Conservation (phyloP, 1,284 basidiomycete species). For the Boletus chippewaensis region DNA sequence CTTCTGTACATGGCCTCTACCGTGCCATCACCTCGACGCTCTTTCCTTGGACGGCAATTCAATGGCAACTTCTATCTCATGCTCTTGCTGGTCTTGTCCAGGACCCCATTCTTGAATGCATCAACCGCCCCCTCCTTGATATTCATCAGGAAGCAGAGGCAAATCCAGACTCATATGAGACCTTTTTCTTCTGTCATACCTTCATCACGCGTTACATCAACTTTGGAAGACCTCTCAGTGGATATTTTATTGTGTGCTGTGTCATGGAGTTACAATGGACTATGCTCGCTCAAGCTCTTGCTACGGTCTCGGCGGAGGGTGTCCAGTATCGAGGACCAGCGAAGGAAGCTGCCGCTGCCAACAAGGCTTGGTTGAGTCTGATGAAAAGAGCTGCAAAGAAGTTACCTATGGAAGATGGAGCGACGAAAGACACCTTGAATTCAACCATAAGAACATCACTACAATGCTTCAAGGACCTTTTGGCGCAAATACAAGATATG, state of each 20-base stretch:
- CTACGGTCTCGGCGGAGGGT: slow-evolving; percentile 34
- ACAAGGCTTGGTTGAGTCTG: slow-evolving; percentile 70
- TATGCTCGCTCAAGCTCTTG: slow-evolving; percentile 69
- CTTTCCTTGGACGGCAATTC: slow-evolving; percentile 65
- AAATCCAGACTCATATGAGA: slow-evolving; percentile 14
- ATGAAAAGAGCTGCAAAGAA: slow-evolving; percentile 47
- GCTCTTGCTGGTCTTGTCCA: slow-evolving; percentile 55
- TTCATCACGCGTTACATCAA: slow-evolving; percentile 74
- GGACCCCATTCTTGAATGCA: slow-evolving; percentile 53
- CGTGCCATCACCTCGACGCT: slow-evolving; percentile 75
- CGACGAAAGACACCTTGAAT: slow-evolving; percentile 41
- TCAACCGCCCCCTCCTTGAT: slow-evolving; percentile 62
- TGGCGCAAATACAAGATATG: slow-evolving; percentile 73
- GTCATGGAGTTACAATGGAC: slow-evolving; percentile 82
- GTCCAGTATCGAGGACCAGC: slow-evolving; percentile 33
- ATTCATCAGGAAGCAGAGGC: slow-evolving; percentile 51
- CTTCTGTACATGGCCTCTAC: slow-evolving; percentile 82
- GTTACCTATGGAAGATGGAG: slow-evolving; percentile 30
- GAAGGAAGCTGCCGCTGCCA: slow-evolving; percentile 72
- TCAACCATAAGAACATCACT: slow-evolving; percentile 53
- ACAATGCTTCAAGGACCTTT: slow-evolving; percentile 68
- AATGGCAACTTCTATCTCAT: slow-evolving; percentile 58
- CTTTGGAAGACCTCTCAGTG: slow-evolving; percentile 72
- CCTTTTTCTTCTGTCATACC: slow-evolving; percentile 54
- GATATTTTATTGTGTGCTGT: slow-evolving; percentile 83